Evolutionary conservation across 306 rosid species (phyloP).

Genomic region (Cercis canadensis): DNA sequence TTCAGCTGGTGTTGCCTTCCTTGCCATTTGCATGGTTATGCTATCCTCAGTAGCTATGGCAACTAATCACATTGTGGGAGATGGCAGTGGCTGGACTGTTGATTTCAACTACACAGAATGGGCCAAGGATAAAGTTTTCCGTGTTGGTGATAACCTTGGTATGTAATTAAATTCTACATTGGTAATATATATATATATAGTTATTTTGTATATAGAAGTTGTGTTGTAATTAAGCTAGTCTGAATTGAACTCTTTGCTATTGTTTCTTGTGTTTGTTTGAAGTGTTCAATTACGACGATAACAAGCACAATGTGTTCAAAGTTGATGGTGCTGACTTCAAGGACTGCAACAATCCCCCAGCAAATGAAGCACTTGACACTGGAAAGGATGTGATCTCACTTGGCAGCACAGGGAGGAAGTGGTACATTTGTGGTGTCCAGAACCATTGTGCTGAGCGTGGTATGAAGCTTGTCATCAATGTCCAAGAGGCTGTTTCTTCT

Average conservation of each 20-base stretch:
- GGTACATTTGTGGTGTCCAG: conserved; percentile 39
- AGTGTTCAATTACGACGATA: conserved; percentile 36
- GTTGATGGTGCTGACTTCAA: conserved; percentile 35
- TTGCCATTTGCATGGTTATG: conserved; percentile 42
- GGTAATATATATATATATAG: too few species aligned
- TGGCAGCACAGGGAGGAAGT: conserved; percentile 33
- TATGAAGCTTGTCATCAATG: conserved; percentile 43
- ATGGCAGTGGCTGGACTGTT: conserved; percentile 46
- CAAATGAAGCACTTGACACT: background rate
- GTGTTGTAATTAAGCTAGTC: too few species aligned
- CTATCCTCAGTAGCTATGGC: conserved; percentile 52
- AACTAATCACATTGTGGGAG: conserved; percentile 52
- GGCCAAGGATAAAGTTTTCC: conserved; percentile 52
- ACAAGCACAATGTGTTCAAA: conserved; percentile 41
- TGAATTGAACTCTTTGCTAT: too few species aligned
- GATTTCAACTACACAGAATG: conserved; percentile 43
- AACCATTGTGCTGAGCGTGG: conserved; percentile 37
- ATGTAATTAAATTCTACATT: background rate
- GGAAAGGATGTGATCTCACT: conserved; percentile 34
- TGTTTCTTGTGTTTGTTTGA: too few species aligned
- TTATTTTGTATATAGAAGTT: too few species aligned
- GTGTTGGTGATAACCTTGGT: conserved; percentile 58
- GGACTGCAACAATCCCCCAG: conserved; percentile 9
- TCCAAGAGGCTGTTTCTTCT: too few species aligned
- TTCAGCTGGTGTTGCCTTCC: conserved; percentile 14